Evolutionary conservation across 495 filamentous ascomycete genomes (phyloP), one percentile per base, ranked within the genome.

Genomic region (Penicillium mononematosum): DNA sequence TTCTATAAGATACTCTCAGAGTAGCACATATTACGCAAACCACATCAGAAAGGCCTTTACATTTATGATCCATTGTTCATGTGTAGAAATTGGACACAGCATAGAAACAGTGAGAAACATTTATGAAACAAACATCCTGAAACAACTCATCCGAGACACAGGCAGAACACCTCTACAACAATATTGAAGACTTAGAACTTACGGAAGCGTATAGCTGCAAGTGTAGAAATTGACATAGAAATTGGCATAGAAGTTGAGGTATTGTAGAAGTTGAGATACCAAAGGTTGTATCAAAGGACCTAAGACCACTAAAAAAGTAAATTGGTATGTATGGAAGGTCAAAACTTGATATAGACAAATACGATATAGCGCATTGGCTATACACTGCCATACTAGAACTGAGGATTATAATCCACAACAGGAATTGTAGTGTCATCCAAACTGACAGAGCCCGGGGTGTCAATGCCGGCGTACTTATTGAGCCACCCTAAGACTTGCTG

Each of bases 401-500:
- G 69, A 47, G 71, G 64, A 38, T 70, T 61, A 43, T 65, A 69
- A 22, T 75, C 51, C 22, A 73, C 70, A 39, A 75, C 72, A 5
- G 65, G 64, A 9, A 72, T 45, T 36, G 55, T 54, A 0, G 72
- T 73, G 61, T 75, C 72, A 20, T 71, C 63, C 53, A 75, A 41
- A 17, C 56, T 65, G 12, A 75, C 66, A n/a, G 72, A 50, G n/a
- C 70, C 68, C 27, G 53, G 45, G n/a, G 60, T 50, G 34, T 53
- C 64, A 24, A 75, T 45, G 3, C 70, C 71, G 1, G 70, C 66
- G 44, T 74, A 80, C 58, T 67, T 62, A 54, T 81, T 81, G 54
- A 81, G 65, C 76, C 76, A 81, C 17, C 77, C 77, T 36, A 78
- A 67, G 8, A 79, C 75, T 64, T 78, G 75, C 29, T 71, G 65